A percentile compares a stretch with the other conserved stretches of the same genome.
Conservation (phyloP, 768 basidiomycete genomes). For the Tylopilus plumbeoviolaceoides region DNA sequence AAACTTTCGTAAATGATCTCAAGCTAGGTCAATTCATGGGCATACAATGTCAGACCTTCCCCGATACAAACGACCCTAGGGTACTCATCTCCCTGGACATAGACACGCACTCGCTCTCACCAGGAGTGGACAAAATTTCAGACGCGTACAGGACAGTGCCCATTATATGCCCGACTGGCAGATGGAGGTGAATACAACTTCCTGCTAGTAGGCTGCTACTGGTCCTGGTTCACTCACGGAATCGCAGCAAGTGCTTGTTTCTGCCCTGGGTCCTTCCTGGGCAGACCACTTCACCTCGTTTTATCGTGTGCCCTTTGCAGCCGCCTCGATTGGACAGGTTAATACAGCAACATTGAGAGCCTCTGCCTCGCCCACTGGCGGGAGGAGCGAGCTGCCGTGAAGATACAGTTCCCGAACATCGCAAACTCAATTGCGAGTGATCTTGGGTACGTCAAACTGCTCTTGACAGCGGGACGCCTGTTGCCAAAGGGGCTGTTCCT, state of each 20-base stretch:
- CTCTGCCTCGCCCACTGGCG: constrained; percentile 46
- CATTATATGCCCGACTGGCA: constrained; percentile 99
- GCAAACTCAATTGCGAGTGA: constrained; percentile 83
- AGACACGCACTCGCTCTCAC: constrained; percentile 89
- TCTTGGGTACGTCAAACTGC: constrained; percentile 75
- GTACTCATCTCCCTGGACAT: background rate
- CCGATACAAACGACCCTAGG: background rate
- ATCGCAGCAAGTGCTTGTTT: constrained; percentile 59
- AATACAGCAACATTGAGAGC: constrained; percentile 68
- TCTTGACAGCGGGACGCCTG: constrained; percentile 75
- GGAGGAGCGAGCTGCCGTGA: constrained; percentile 66
- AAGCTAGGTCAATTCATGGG: constrained; percentile 98
- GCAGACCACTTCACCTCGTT: constrained; percentile 65
- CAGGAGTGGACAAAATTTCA: constrained; percentile 84
- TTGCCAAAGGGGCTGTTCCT: constrained; percentile 89
- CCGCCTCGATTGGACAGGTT: constrained; percentile 97
- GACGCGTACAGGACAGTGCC: constrained; percentile 89
- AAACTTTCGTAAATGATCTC: constrained; percentile 91
- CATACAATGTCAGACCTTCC: constrained; percentile 66
- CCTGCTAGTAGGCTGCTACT: no score
- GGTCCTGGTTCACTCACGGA: background rate
- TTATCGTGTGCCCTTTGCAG: constrained; percentile 84
- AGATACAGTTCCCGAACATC: constrained; percentile 95
- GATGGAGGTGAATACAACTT: constrained; percentile 64
- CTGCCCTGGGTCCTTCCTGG: constrained; percentile 80